phyloP scores from a whole-genome alignment of 768 basidiomycete genomes.

The Tephrocybe sp. region DNA sequence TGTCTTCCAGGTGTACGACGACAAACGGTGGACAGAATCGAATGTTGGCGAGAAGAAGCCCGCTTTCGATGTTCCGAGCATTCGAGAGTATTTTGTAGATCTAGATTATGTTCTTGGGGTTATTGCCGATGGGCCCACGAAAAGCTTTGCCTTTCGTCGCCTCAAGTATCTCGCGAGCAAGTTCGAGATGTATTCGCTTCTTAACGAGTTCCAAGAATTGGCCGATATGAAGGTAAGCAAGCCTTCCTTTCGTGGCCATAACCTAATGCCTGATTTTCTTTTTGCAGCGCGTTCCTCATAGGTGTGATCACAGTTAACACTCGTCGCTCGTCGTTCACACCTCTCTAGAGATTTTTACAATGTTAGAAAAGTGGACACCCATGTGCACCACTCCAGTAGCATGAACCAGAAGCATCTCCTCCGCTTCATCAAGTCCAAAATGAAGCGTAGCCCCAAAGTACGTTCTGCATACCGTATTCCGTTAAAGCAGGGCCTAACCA shows the following conservation, averaged over 20 bases:
- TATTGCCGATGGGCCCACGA: conserved; percentile 93
- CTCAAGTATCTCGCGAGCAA: conserved; percentile 92
- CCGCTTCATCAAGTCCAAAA: conserved; percentile 98
- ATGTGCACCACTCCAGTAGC: conserved; percentile 97
- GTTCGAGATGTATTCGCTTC: conserved; percentile 87
- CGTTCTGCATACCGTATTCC: conserved; percentile 14
- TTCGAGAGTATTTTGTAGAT: conserved; percentile 95
- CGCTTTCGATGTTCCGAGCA: conserved; percentile 74
- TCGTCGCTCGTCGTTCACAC: background rate
- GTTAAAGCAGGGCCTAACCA: background rate
- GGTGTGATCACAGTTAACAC: conserved; percentile 41
- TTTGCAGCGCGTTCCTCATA: conserved; percentile 73
- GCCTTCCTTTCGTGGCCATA: background rate
- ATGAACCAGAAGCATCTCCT: conserved; percentile 99
- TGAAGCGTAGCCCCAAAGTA: conserved; percentile 85
- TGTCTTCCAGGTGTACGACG: conserved; percentile 82
- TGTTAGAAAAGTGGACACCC: conserved; percentile 96
- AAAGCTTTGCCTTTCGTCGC: conserved; percentile 91
- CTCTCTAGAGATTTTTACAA: conserved; percentile 93
- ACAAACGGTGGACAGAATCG: conserved; percentile 18
- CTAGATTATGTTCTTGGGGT: conserved; percentile 89
- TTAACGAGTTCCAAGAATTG: conserved; percentile 93
- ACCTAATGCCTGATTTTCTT: conserved; percentile 2
- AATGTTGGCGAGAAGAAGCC: conserved; percentile 49
- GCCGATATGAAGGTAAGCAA: conserved; percentile 92